Percentiles rank a stretch among this genome's conserved stretches.
phyloP scores from a whole-genome alignment of 2,329 filamentous ascomycete species.

The Tolypocladium tundrense region DNA sequence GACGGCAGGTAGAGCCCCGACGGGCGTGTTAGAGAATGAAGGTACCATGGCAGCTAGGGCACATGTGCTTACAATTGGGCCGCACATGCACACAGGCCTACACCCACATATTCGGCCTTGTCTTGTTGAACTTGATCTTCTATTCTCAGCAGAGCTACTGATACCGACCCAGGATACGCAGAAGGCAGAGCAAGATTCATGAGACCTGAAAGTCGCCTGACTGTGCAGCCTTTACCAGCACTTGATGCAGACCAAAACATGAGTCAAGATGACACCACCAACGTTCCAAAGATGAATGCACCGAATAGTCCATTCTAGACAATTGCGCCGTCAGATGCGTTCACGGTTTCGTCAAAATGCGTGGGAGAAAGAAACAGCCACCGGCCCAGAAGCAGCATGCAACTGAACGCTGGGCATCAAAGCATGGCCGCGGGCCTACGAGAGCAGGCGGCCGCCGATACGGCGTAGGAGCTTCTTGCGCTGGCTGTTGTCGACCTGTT shows the following conservation, averaged over 20 bases:
- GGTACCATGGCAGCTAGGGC: conserved; percentile 7
- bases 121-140: not conserved
- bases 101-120: too few species aligned
- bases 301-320: conserved; percentile 1
- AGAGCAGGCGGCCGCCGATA: conserved; percentile 22
- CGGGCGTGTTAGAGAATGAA: conserved; percentile 8
- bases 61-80: not conserved
- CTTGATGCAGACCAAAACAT: not conserved
- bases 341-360: conserved; percentile 2
- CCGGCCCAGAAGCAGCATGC: not conserved
- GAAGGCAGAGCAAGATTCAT: not conserved
- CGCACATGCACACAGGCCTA: not conserved
- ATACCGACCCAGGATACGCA: not conserved
- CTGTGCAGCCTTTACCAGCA: not conserved
- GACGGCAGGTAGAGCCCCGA: conserved; percentile 16
- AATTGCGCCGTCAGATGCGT: conserved; percentile 6
- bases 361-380: not conserved
- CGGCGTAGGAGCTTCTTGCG: conserved; percentile 30
- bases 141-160: not conserved
- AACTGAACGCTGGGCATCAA: not conserved
- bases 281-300: not conserved
- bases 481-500: conserved; percentile 21
- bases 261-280: not conserved
- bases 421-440: not conserved
- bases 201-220: not conserved